These are phyloP conservation scores for Oemleria cerasiformis DNA, from an alignment of 306 rosid genomes.

Conservation along the genomic window DNA sequence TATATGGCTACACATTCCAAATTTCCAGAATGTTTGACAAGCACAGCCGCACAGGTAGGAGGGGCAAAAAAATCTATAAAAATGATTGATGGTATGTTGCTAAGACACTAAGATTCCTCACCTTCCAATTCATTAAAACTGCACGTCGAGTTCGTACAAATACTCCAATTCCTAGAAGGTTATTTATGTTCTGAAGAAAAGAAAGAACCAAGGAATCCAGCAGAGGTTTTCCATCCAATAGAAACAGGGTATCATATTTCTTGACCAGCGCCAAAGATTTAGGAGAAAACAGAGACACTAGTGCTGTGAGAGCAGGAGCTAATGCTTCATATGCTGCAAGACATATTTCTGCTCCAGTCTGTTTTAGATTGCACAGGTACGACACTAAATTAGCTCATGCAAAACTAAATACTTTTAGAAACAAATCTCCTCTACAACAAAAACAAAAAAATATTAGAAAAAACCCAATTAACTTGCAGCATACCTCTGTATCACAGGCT, in stretches of 20 bases:
- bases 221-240: slow-evolving; percentile 40
- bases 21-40: background rate
- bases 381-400: slow-evolving; percentile 23
- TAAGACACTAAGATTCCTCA: slow-evolving; percentile 15
- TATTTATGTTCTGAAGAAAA: slow-evolving; percentile 59
- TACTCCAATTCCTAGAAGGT: slow-evolving; percentile 60
- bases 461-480: slow-evolving; percentile 22
- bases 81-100: background rate
- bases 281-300: slow-evolving; percentile 47
- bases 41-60: background rate
- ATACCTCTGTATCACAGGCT: slow-evolving; percentile 68
- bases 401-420: slow-evolving; percentile 17
- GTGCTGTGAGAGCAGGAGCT: slow-evolving; percentile 57
- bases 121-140: slow-evolving; percentile 88
- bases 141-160: slow-evolving; percentile 82
- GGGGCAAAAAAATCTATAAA: no score
- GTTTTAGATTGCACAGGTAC: slow-evolving; percentile 32
- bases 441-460: slow-evolving; percentile 15
- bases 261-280: slow-evolving; percentile 25
- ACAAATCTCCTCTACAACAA: background rate
- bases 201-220: slow-evolving; percentile 58
- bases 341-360: slow-evolving; percentile 75
- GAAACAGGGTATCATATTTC: slow-evolving; percentile 37
- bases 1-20: background rate
- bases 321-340: slow-evolving; percentile 87